A percentile compares a stretch with the other conserved stretches of the same genome.
phyloP scores from a whole-genome alignment of 768 basidiomycete species.

The Mycena filopes region DNA sequence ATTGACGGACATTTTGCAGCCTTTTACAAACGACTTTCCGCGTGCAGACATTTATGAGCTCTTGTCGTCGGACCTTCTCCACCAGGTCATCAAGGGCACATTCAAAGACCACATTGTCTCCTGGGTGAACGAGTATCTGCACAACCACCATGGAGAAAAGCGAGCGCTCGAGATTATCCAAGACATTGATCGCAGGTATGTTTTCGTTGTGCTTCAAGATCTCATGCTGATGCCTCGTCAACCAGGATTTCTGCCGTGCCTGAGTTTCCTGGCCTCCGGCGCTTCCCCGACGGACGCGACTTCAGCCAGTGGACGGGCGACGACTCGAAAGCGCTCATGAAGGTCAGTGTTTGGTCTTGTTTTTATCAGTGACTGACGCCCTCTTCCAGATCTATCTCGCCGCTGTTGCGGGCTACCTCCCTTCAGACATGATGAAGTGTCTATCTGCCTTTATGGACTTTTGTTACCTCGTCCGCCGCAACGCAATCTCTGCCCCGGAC shows the following conservation, averaged over 20 bases:
- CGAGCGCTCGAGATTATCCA: conserved; percentile 33
- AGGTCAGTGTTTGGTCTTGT: conserved; percentile 33
- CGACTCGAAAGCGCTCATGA: conserved; percentile 48
- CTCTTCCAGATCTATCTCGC: conserved; percentile 43
- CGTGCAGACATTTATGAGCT: conserved; percentile 23
- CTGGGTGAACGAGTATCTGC: conserved; percentile 40
- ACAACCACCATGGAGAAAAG: conserved; percentile 10
- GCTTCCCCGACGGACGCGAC: conserved; percentile 39
- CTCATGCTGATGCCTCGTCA: neutral
- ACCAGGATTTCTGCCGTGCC: conserved; percentile 31
- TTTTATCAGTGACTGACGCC: neutral
- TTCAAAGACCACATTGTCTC: no score
- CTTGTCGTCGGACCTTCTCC: conserved; percentile 12
- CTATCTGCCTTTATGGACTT: no score
- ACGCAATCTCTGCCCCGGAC: conserved; percentile 28
- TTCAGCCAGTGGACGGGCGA: conserved; percentile 48
- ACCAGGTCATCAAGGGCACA: no score
- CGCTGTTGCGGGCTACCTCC: no score
- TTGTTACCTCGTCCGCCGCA: no score
- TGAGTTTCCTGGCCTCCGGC: no score
- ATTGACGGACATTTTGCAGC: conserved; percentile 28
- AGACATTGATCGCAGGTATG: conserved; percentile 40
- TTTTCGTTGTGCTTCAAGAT: neutral
- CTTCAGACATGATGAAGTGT: no score
- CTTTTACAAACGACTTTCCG: conserved; percentile 36